A percentile compares a stretch with the other conserved stretches of the same genome.
These are phyloP conservation scores for Usnea hakonensis DNA, from an alignment of 495 filamentous ascomycete genomes.

Conservation along the genomic window DNA sequence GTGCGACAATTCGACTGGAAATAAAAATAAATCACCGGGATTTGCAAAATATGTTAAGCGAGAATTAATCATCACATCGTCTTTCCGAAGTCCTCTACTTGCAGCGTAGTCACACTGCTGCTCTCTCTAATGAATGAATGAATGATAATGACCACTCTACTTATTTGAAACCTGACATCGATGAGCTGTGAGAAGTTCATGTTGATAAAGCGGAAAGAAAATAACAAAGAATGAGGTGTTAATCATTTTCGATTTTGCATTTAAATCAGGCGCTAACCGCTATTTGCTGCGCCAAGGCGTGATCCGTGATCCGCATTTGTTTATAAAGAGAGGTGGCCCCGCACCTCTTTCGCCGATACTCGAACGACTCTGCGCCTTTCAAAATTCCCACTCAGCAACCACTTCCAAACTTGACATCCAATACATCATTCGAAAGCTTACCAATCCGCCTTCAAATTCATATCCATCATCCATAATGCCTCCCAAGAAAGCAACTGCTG, in stretches of 20 bases:
- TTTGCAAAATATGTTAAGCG: neutral
- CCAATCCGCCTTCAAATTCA: slow-evolving; percentile 21
- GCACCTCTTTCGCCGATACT: slow-evolving; percentile 37
- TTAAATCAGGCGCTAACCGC: neutral
- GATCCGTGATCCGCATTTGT: slow-evolving; percentile 10
- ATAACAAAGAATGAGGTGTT: slow-evolving; percentile 8
- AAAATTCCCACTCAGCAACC: slow-evolving; percentile 21
- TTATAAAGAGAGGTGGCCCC: slow-evolving; percentile 40
- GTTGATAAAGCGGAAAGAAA: neutral
- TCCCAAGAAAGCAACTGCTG: slow-evolving; percentile 45
- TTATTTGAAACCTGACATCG: neutral
- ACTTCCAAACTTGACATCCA: slow-evolving; percentile 14
- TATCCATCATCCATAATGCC: slow-evolving; percentile 34
- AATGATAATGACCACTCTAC: neutral
- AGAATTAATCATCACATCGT: neutral
- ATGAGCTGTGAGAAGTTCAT: neutral
- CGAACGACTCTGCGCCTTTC: slow-evolving; percentile 25
- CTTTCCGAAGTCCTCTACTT: neutral
- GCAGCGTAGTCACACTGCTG: neutral
- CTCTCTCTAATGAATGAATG: neutral
- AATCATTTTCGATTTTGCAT: slow-evolving; percentile 16
- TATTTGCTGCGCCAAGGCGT: slow-evolving; percentile 22
- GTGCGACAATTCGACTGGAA: neutral
- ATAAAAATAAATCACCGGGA: neutral
- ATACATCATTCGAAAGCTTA: slow-evolving; percentile 23